Conservation (phyloP, 176 grass and related monocot species). For the Miscanthus lutarioriparius region DNA sequence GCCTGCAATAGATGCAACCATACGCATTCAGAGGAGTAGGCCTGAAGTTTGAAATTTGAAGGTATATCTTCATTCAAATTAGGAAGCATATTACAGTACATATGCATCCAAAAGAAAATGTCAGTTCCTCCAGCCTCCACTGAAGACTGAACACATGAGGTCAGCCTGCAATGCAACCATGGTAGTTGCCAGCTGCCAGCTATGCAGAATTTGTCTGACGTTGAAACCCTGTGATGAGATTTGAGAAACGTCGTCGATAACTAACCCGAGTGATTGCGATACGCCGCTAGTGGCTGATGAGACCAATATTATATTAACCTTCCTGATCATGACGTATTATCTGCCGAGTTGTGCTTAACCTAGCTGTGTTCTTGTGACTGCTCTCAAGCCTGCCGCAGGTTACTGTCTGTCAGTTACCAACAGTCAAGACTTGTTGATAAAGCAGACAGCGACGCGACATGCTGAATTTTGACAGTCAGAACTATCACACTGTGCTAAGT, state of each 20-base stretch:
- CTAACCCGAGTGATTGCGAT: conserved; percentile 9
- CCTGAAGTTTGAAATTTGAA: too few species aligned
- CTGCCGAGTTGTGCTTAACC: neutral
- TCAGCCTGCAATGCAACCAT: neutral
- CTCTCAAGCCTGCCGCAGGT: neutral
- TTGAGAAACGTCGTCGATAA: neutral
- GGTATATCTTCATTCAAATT: neutral
- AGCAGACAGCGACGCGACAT: neutral
- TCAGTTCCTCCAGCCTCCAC: neutral
- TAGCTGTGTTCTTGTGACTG: neutral
- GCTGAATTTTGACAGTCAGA: conserved; percentile 16
- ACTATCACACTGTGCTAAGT: neutral
- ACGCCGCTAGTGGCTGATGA: neutral
- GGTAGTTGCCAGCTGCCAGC: neutral
- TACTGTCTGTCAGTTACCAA: neutral
- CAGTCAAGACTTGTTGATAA: conserved; percentile 13
- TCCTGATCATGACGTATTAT: neutral
- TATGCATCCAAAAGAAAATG: neutral
- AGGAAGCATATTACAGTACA: neutral
- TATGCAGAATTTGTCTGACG: conserved; percentile 4
- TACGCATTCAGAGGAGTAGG: neutral
- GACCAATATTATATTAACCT: neutral
- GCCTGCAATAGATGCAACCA: neutral
- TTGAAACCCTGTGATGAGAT: neutral
- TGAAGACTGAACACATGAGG: neutral